A percentile compares a stretch with the other conserved stretches of the same genome.
Evolutionary conservation across 176 grass and related monocot genomes (phyloP).

Genomic region (Puya raimondii): DNA sequence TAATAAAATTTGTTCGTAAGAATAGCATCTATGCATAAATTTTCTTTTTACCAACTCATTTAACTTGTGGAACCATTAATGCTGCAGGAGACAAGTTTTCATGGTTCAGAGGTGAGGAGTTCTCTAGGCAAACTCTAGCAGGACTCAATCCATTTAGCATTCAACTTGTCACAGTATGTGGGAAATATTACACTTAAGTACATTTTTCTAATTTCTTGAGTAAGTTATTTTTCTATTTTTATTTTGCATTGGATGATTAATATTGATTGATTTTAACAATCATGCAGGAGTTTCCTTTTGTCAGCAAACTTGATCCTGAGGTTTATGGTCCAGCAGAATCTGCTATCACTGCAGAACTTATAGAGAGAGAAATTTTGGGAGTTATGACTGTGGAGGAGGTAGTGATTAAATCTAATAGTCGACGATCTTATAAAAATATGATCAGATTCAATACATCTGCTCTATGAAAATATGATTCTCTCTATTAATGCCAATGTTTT

Average conservation of each 20-base stretch:
- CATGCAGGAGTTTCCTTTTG: conserved; percentile 57
- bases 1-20: background rate
- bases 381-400: conserved; percentile 42
- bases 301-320: conserved; percentile 66
- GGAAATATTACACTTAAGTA: background rate
- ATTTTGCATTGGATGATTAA: background rate
- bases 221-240: no score
- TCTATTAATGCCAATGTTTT: background rate
- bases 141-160: conserved; percentile 65
- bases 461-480: background rate
- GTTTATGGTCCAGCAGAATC: conserved; percentile 68
- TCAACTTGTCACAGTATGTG: conserved; percentile 47
- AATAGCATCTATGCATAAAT: background rate
- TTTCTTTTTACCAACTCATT: no score
- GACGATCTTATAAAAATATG: no score
- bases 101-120: conserved; percentile 83
- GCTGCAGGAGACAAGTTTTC: conserved; percentile 67
- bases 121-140: conserved; percentile 59
- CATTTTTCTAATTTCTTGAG: no score
- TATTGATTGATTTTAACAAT: background rate
- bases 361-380: conserved; percentile 48
- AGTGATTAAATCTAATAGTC: background rate
- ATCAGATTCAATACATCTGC: no score
- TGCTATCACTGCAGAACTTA: conserved; percentile 41
- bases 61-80: background rate